Evolutionary conservation across 2,329 filamentous ascomycete species (phyloP), one percentile per base, ranked within the genome.

Genomic region (Pyrenochaeta sp.): DNA sequence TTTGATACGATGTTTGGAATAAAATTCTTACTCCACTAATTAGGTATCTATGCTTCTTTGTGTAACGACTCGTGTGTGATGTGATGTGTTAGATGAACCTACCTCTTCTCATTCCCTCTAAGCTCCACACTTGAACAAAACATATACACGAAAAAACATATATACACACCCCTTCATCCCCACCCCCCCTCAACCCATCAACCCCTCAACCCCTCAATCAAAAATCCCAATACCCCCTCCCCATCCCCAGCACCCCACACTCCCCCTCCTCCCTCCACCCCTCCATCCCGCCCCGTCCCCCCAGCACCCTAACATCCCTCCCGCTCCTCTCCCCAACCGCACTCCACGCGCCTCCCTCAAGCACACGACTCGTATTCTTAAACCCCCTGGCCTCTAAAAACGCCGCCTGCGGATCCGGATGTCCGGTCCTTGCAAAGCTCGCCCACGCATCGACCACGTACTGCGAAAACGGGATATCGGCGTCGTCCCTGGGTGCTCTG

Each of bases 371-470:
- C 5, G 60, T 63, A 37, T 67, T 65, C 2, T 34, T 42, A 38
- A 61, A 69, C 0, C 67, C 67, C 10, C 68, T 55, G 7, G 60
- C 56, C 11, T 45, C 29, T 13, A 70, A 28, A 35, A 53, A 68
- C 7, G 14, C 31, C 7, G 11, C 4, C 9, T 56, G 52, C 1
- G 58, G 60, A 30, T 59, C 63, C 2, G 65, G 66, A 28, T 67
- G 24, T 21, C 48, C 48, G 4, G 58, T 61, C 44, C 65, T 49
- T 14, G 53, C 68, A 51, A 72, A 72, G 6, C 58, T 50, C 7
- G 59, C 56, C 65, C 65, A 71, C 3, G 50, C 56, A 41, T 70
- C 68, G 3, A 70, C 38, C 9, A 67, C 41, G 31, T 56, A 65
- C 44, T 70, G 68, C 9, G 40, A 40, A 32, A 70, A 68, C 1